Evolutionary conservation across 805 yeast genomes (phyloP).

Genomic region (Ogataea degrootiae): DNA sequence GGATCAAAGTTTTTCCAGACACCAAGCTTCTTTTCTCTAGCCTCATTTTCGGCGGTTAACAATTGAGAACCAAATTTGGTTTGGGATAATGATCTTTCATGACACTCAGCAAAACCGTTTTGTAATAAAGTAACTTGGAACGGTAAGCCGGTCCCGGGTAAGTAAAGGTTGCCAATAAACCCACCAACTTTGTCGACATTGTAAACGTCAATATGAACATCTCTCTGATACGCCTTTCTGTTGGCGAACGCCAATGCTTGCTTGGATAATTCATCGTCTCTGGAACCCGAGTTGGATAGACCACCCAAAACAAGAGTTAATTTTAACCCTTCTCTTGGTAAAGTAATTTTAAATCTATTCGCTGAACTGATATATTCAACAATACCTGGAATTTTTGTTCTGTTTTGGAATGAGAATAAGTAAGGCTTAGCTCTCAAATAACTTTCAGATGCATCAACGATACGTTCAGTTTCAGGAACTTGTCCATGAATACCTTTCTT

Average conservation of each 20-base stretch:
- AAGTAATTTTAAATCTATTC: conserved; percentile 57
- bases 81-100: conserved; percentile 57
- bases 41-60: conserved; percentile 56
- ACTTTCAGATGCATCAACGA: conserved; percentile 78
- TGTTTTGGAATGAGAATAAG: conserved; percentile 62
- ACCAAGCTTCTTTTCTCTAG: conserved; percentile 52
- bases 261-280: conserved; percentile 35
- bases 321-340: conserved; percentile 69
- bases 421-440: conserved; percentile 69
- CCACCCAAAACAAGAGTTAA: conserved; percentile 77
- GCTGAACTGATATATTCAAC: conserved; percentile 71
- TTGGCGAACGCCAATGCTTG: conserved; percentile 51
- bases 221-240: conserved; percentile 62
- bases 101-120: conserved; percentile 61
- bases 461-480: conserved; percentile 52
- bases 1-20: conserved; percentile 62
- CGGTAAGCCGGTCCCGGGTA: conserved; percentile 47
- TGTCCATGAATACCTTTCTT: conserved; percentile 63
- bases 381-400: conserved; percentile 58
- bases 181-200: conserved; percentile 76
- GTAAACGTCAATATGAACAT: conserved; percentile 63
- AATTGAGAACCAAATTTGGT: conserved; percentile 53
- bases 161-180: conserved; percentile 66
- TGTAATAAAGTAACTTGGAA: conserved; percentile 53
- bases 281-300: conserved; percentile 39